These are phyloP conservation scores for Phallus indusiatus DNA, from an alignment of 768 basidiomycete species.

Conservation along the genomic window DNA sequence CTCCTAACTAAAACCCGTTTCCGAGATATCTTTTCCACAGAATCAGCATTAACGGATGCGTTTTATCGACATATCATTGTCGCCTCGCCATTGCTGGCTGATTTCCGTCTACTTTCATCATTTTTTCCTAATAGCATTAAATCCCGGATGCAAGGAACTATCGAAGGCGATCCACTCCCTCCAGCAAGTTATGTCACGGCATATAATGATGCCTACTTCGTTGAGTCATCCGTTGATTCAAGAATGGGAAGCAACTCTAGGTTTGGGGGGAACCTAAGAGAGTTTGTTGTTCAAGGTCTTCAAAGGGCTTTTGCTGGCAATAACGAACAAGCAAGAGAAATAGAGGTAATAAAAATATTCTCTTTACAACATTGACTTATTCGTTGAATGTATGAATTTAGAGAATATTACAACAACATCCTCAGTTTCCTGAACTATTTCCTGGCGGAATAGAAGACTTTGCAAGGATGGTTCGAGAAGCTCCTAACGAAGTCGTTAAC, in stretches of 20 bases:
- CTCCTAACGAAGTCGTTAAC: constrained; percentile 39
- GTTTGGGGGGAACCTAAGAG: neutral
- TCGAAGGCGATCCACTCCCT: constrained; percentile 62
- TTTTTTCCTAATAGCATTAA: constrained; percentile 59
- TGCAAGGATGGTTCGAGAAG: constrained; percentile 38
- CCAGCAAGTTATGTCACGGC: constrained; percentile 47
- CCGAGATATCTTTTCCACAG: constrained; percentile 30
- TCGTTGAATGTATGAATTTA: constrained; percentile 12
- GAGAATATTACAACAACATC: constrained; percentile 50
- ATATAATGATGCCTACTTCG: constrained; percentile 75
- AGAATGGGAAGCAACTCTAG: neutral
- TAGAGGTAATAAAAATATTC: constrained; percentile 34
- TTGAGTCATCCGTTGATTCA: constrained; percentile 40
- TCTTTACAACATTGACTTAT: constrained; percentile 4
- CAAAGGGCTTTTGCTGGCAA: neutral
- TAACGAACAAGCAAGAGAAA: neutral
- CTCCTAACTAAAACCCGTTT: constrained; percentile 23
- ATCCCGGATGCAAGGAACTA: constrained; percentile 43
- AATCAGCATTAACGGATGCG: constrained; percentile 35
- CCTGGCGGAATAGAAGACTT: constrained; percentile 61
- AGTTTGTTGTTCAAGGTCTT: neutral
- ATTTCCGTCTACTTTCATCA: constrained; percentile 47
- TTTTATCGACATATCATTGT: constrained; percentile 72
- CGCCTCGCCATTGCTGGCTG: constrained; percentile 42
- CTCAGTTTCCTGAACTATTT: constrained; percentile 44